A percentile compares a stretch with the other conserved stretches of the same genome.
Evolutionary conservation across 208 protist species (phyloP).

Genomic region (Leishmania gerbilli): DNA sequence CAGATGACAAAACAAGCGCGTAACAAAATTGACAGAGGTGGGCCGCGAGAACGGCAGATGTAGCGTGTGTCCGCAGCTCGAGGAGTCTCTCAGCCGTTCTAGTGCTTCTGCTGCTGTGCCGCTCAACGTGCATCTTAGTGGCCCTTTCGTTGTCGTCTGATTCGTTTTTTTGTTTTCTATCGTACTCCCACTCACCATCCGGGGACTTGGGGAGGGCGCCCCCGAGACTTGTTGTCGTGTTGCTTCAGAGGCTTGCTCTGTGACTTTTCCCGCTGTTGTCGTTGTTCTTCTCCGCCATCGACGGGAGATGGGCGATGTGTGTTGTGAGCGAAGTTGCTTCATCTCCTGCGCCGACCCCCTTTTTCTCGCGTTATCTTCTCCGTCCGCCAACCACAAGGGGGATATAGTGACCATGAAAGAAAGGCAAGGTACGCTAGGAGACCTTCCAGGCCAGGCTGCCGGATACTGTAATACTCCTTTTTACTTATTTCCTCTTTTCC

Average conservation of each 20-base stretch:
- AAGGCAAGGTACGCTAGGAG: too few relatives aligned
- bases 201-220: not conserved
- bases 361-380: too few relatives aligned
- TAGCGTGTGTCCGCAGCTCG: not conserved
- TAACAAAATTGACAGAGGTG: not conserved
- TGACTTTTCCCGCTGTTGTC: not conserved
- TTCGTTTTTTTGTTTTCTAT: not conserved
- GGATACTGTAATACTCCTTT: not conserved
- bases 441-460: too few relatives aligned
- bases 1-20: not conserved
- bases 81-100: not conserved
- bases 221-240: not conserved
- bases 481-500: not conserved
- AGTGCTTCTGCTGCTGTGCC: not conserved
- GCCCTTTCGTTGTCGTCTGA: not conserved
- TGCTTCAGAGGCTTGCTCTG: not conserved
- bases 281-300: not conserved
- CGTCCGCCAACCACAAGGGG: too few relatives aligned
- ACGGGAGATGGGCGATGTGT: too few relatives aligned
- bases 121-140: not conserved
- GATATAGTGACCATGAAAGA: too few relatives aligned
- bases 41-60: not conserved
- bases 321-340: too few relatives aligned
- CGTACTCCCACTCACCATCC: not conserved
- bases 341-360: too few relatives aligned